phyloP scores from a whole-genome alignment of 495 filamentous ascomycete species.

The Hyaloscypha hepaticicola region DNA sequence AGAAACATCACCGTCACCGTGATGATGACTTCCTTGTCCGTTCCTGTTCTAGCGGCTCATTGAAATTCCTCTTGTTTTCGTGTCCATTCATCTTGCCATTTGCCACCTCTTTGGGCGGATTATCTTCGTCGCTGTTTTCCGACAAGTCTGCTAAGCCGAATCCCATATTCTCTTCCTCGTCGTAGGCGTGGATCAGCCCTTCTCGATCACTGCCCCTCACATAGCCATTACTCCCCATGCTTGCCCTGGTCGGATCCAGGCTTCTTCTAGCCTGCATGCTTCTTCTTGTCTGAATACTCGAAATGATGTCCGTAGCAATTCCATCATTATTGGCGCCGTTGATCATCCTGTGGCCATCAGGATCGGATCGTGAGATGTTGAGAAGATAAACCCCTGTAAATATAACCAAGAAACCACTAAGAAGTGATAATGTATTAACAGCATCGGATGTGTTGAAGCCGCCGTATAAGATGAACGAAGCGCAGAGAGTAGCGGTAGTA shows the following conservation, averaged over 20 bases:
- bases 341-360: constrained; percentile 69
- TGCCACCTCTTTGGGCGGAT: constrained; percentile 25
- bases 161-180: constrained; percentile 60
- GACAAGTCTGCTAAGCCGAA: constrained; percentile 65
- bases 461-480: constrained; percentile 95
- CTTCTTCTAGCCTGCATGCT: constrained; percentile 85
- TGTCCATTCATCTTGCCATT: constrained; percentile 26
- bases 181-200: constrained; percentile 80
- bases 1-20: constrained; percentile 14
- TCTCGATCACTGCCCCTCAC: constrained; percentile 66
- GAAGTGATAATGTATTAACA: constrained; percentile 89
- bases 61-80: constrained; percentile 26
- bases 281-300: constrained; percentile 81
- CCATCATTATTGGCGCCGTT: constrained; percentile 68
- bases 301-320: constrained; percentile 86
- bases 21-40: constrained; percentile 21
- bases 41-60: constrained; percentile 22
- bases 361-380: constrained; percentile 88
- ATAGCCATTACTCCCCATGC: constrained; percentile 60
- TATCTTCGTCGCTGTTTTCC: constrained; percentile 60
- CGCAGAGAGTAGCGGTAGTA: constrained; percentile 89
- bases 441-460: constrained; percentile 96
- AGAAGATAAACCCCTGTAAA: constrained; percentile 97
- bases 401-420: constrained; percentile 93
- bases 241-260: constrained; percentile 45